Percentiles rank a stretch among this genome's conserved stretches.
These are phyloP conservation scores for Fusarium acutatum DNA, from an alignment of 2,329 filamentous ascomycete species.

Conservation along the genomic window DNA sequence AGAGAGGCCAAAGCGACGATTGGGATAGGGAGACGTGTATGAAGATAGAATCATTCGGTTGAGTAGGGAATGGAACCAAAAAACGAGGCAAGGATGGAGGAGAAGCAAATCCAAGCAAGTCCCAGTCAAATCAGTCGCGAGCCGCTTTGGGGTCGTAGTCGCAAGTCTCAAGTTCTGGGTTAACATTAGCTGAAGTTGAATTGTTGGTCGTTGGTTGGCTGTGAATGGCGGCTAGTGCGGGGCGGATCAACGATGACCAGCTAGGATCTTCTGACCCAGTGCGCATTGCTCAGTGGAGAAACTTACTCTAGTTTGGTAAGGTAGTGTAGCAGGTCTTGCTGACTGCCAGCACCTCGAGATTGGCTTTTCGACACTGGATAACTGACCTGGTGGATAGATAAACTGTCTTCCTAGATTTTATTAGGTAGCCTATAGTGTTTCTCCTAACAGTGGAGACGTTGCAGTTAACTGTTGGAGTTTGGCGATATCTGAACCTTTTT, in stretches of 20 bases:
- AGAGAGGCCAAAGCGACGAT: background rate
- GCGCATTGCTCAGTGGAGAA: background rate
- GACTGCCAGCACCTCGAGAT: background rate
- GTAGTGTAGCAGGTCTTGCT: background rate
- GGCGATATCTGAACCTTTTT: background rate
- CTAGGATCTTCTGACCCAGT: slow-evolving; percentile 14
- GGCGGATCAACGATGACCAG: slow-evolving; percentile 43
- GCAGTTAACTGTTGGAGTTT: background rate
- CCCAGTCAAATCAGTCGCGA: slow-evolving; percentile 21
- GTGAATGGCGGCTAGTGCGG: slow-evolving; percentile 11
- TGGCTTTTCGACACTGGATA: background rate
- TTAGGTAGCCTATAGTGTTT: background rate
- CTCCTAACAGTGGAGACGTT: background rate
- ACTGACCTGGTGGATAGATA: background rate
- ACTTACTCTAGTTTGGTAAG: background rate
- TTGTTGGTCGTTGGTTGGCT: slow-evolving; percentile 25
- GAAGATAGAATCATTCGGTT: background rate
- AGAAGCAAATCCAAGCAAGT: slow-evolving; percentile 22
- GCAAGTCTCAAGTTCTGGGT: slow-evolving; percentile 23
- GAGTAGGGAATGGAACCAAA: slow-evolving; percentile 1
- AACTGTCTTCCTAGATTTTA: background rate
- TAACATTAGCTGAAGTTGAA: background rate
- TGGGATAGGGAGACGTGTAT: background rate
- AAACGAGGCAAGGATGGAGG: slow-evolving; percentile 22
- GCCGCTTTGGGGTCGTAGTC: slow-evolving; percentile 15